Evolutionary conservation across 345 rosid genomes (phyloP).

Genomic region (Excoecaria cochinchinensis): DNA sequence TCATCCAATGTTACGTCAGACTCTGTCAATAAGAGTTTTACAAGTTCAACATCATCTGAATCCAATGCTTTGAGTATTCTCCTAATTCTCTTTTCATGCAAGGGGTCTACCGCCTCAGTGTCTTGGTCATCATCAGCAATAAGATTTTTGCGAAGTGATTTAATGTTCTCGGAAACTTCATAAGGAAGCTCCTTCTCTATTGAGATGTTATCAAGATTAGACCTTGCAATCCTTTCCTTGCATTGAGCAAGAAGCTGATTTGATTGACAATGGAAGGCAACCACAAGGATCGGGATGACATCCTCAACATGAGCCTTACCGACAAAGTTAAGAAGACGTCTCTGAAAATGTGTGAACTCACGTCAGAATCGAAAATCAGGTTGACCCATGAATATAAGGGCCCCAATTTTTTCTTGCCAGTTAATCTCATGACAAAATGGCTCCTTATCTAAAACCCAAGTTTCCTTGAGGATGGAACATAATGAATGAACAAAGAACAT

Average conservation of each 20-base stretch:
- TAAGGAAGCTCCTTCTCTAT: constrained; percentile 82
- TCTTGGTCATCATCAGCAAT: constrained; percentile 38
- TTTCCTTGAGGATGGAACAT: neutral
- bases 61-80: constrained; percentile 89
- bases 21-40: constrained; percentile 76
- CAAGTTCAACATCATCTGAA: constrained; percentile 93
- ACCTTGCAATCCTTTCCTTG: constrained; percentile 75
- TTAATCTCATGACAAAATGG: neutral
- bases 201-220: constrained; percentile 65
- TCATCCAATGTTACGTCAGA: constrained; percentile 72
- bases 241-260: constrained; percentile 69
- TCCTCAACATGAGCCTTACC: constrained; percentile 77
- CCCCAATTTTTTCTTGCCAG: neutral
- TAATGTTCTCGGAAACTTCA: constrained; percentile 59
- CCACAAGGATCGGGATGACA: constrained; percentile 75
- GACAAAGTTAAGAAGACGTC: constrained; percentile 68
- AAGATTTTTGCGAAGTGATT: constrained; percentile 45
- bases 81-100: constrained; percentile 58
- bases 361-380: constrained; percentile 15
- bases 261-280: constrained; percentile 76
- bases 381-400: neutral
- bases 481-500: neutral
- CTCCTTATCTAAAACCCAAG: neutral
- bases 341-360: constrained; percentile 44
- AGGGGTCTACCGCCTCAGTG: constrained; percentile 31